Conservation (phyloP, 805 yeast genomes). For the Ogataea dorogensis region DNA sequence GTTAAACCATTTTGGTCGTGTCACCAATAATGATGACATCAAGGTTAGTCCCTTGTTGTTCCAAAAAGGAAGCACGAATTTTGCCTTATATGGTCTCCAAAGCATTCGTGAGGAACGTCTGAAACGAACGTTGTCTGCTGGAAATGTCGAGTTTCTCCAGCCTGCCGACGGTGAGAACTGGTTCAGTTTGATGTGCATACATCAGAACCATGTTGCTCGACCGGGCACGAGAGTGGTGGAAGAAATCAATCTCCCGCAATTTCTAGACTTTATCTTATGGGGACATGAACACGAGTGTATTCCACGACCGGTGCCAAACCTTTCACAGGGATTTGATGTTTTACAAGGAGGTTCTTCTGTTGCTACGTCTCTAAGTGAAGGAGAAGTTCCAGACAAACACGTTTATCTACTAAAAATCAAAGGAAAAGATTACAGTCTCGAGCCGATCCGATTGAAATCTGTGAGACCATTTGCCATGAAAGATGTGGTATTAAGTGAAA, state of each 20-base stretch:
- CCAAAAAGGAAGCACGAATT: conserved; percentile 75
- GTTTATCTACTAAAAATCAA: conserved; percentile 69
- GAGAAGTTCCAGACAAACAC: conserved; percentile 74
- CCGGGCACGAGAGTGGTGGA: conserved; percentile 82
- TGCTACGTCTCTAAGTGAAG: conserved; percentile 85
- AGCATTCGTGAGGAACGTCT: conserved; percentile 88
- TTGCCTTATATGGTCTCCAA: conserved; percentile 87
- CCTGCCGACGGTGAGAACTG: conserved; percentile 61
- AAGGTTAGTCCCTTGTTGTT: conserved; percentile 73
- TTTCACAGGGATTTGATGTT: conserved; percentile 66
- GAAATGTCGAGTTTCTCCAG: conserved; percentile 71
- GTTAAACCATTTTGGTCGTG: conserved; percentile 86
- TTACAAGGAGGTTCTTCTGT: conserved; percentile 93
- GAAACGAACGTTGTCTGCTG: conserved; percentile 76
- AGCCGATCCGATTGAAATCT: conserved; percentile 62
- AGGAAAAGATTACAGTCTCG: conserved; percentile 53
- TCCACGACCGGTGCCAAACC: conserved; percentile 61
- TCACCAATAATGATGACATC: conserved; percentile 71
- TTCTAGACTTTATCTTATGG: conserved; percentile 85
- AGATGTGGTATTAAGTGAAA: conserved; percentile 54
- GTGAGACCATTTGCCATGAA: conserved; percentile 82
- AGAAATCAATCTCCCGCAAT: conserved; percentile 76
- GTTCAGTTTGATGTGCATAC: conserved; percentile 85
- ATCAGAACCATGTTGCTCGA: conserved; percentile 86
- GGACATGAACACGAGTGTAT: conserved; percentile 98